Percentiles rank a stretch among this genome's conserved stretches.
Evolutionary conservation across 805 yeast genomes (phyloP).

Genomic region (Hyphopichia homilentoma): DNA sequence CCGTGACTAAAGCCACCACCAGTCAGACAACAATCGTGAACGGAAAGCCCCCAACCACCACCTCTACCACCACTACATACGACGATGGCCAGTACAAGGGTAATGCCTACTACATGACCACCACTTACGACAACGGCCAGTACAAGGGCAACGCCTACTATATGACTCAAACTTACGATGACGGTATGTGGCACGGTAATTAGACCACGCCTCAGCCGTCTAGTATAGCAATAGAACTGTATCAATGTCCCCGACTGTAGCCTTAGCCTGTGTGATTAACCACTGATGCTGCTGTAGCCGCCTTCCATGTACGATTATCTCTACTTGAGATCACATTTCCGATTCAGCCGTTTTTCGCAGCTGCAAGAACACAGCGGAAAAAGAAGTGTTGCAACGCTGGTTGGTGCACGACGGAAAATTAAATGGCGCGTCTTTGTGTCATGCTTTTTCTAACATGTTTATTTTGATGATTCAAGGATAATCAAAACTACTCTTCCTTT

Average conservation of each 20-base stretch:
- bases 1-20: constrained; percentile 1
- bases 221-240: too few relatives aligned
- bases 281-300: too few relatives aligned
- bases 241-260: too few relatives aligned
- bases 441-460: constrained; percentile 5
- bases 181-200: background rate
- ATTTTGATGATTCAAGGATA: constrained; percentile 5
- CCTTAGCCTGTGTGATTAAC: too few relatives aligned
- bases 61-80: constrained; percentile 1
- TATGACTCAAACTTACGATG: background rate
- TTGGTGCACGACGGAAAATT: too few relatives aligned
- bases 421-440: constrained; percentile 13
- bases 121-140: constrained; percentile 2
- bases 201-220: too few relatives aligned
- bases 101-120: background rate
- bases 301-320: too few relatives aligned
- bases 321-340: too few relatives aligned
- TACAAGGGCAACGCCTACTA: constrained; percentile 1
- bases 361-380: too few relatives aligned
- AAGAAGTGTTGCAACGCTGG: too few relatives aligned
- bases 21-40: background rate
- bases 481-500: constrained; percentile 1
- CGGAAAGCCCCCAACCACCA: constrained; percentile 2
- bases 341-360: too few relatives aligned
- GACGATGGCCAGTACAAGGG: constrained; percentile 2